These are phyloP conservation scores for Fraxinus quadrangulata DNA, from an alignment of 257 asterid genomes.

Conservation along the genomic window DNA sequence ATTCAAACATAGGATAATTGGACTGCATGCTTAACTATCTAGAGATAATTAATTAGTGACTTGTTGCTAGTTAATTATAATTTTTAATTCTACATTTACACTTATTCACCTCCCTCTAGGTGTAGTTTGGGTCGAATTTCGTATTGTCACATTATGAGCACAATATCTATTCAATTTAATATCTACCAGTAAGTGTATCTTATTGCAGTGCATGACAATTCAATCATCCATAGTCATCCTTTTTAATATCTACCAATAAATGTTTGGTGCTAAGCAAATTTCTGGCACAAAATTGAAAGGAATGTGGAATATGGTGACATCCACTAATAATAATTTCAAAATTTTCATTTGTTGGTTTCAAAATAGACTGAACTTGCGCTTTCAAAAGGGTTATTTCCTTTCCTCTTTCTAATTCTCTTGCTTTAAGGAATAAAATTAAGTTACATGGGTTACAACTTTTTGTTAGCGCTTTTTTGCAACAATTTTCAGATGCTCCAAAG, in stretches of 20 bases:
- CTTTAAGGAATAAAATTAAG: slow-evolving; percentile 13
- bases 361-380: slow-evolving; percentile 4
- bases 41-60: too few species aligned
- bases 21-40: too few species aligned
- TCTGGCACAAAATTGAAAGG: slow-evolving; percentile 8
- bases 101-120: too few species aligned
- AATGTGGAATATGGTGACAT: neutral
- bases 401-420: neutral
- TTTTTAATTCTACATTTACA: too few species aligned
- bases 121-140: too few species aligned
- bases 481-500: slow-evolving; percentile 7
- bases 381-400: slow-evolving; percentile 11
- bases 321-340: neutral
- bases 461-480: neutral
- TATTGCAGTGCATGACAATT: neutral
- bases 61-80: too few species aligned
- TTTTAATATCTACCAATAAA: neutral
- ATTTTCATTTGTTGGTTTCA: neutral
- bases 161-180: too few species aligned
- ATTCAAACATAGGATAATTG: too few species aligned
- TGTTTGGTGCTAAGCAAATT: slow-evolving; percentile 7
- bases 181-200: neutral
- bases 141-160: too few species aligned
- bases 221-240: neutral
- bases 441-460: neutral